These are phyloP conservation scores for Zygosaccharomyces kombuchaensis DNA, from an alignment of 805 yeast genomes.

Conservation along the genomic window DNA sequence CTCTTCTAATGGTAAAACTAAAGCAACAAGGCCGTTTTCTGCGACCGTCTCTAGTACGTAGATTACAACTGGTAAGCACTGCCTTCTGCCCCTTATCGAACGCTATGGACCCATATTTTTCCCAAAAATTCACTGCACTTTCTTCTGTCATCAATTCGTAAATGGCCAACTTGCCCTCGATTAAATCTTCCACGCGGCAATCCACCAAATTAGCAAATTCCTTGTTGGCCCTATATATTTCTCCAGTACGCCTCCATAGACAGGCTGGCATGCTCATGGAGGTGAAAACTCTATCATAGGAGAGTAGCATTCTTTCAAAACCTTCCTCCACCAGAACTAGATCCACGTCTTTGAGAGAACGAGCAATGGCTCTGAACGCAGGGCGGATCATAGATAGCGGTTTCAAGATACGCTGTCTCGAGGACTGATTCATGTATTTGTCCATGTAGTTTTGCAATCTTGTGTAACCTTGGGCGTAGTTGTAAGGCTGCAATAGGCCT, in stretches of 20 bases:
- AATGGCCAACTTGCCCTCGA: constrained; percentile 88
- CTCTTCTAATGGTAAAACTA: constrained; percentile 89
- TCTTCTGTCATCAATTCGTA: constrained; percentile 94
- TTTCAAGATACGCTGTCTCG: constrained; percentile 78
- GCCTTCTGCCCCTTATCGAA: constrained; percentile 95
- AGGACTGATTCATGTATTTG: constrained; percentile 77
- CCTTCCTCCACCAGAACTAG: constrained; percentile 88
- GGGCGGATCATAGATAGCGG: constrained; percentile 86
- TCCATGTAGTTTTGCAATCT: constrained; percentile 89
- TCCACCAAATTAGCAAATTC: constrained; percentile 94
- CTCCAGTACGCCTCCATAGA: constrained; percentile 95
- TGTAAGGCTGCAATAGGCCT: constrained; percentile 85
- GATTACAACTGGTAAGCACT: constrained; percentile 84
- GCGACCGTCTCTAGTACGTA: constrained; percentile 77
- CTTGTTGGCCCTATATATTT: constrained; percentile 89
- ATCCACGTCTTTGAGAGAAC: constrained; percentile 85
- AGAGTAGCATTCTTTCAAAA: constrained; percentile 87
- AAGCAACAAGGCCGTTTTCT: constrained; percentile 84
- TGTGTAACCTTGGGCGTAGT: constrained; percentile 91
- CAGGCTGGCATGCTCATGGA: constrained; percentile 98
- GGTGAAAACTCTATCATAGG: constrained; percentile 91
- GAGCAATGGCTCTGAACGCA: constrained; percentile 88
- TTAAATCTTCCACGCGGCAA: constrained; percentile 80
- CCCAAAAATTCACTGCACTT: constrained; percentile 96
- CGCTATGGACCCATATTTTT: constrained; percentile 92